Evolutionary conservation across 2,329 filamentous ascomycete species (phyloP), one percentile per base, ranked within the genome.

Genomic region (Pestalotiopsis sp.): DNA sequence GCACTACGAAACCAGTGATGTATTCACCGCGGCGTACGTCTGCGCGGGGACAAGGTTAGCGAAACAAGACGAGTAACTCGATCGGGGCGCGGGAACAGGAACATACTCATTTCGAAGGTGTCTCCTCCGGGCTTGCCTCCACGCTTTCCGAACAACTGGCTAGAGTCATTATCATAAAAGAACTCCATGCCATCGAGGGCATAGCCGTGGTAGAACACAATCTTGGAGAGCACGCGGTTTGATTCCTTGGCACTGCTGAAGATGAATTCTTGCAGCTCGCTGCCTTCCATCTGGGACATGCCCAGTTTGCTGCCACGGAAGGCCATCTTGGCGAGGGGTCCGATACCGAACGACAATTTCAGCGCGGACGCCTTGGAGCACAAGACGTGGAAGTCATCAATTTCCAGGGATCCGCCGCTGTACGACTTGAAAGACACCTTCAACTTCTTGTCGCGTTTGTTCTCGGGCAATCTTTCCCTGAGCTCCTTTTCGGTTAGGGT

Each of bases 101-200:
- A 80, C 90, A 81, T 83, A 94, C 92, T 91, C 74, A 98, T 85
- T 17, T 92, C 86, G 81, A 97, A 97, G 61, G 90, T 87, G 75
- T 92, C 90, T 1, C 91, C 91, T 2, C 89, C 90, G 27, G 86
- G 81, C 71, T 91, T 91, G 7, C 91, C 92, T 13, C 92, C 92
- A 67, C 87, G 86, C 76, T 94, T 95, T 56, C 96, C 96, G 83
- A 99, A 97, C 3, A 98, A 80, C 77, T 98, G 94, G 67, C 86
- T 92, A 1, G 93, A 92, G 17, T 89, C 87, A 78, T 98, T 94
- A 76, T 98, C 95, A 77, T 97, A 98, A 69, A 93, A 86, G 80
- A 99, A 98, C 78, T 98, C 95, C 23, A 99, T 80, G 0, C 96
- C 96, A 78, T 97, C 92, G 13, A 98, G 77, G 4, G 91, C 91